A percentile compares a stretch with the other conserved stretches of the same genome.
Evolutionary conservation across 2,329 filamentous ascomycete genomes (phyloP).

Genomic region (Triangularia verruculosa): DNA sequence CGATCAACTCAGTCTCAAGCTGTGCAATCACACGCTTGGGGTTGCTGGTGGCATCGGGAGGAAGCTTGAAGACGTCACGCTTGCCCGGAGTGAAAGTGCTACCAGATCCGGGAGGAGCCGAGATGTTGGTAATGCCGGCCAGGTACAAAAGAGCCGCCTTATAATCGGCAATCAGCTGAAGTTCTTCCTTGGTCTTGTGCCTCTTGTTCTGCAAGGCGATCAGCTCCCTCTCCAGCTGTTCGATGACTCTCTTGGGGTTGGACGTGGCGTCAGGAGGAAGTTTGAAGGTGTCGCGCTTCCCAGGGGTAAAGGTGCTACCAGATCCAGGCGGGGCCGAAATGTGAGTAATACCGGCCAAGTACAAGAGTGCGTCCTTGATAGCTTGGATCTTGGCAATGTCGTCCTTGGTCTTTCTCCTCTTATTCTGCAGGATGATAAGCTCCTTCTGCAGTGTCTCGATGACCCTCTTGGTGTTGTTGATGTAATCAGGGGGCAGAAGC

Average conservation of each 20-base stretch:
- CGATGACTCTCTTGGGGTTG: slow-evolving; percentile 21
- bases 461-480: slow-evolving; percentile 18
- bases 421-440: slow-evolving; percentile 23
- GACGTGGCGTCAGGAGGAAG: slow-evolving; percentile 19
- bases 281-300: slow-evolving; percentile 20
- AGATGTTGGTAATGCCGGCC: slow-evolving; percentile 21
- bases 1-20: slow-evolving; percentile 20
- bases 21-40: slow-evolving; percentile 22
- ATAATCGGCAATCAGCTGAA: slow-evolving; percentile 17
- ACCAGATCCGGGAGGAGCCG: slow-evolving; percentile 20
- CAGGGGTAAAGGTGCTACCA: slow-evolving; percentile 23
- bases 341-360: slow-evolving; percentile 18
- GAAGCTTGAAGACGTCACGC: slow-evolving; percentile 19
- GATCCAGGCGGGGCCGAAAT: slow-evolving; percentile 24
- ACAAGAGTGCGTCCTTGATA: slow-evolving; percentile 19
- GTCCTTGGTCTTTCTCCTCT: slow-evolving; percentile 21
- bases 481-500: slow-evolving; percentile 21
- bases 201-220: slow-evolving; percentile 23
- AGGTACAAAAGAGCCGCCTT: slow-evolving; percentile 19
- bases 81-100: slow-evolving; percentile 27
- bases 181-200: slow-evolving; percentile 22
- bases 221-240: slow-evolving; percentile 17
- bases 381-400: slow-evolving; percentile 19
- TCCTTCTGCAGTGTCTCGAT: slow-evolving; percentile 22
- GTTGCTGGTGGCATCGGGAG: slow-evolving; percentile 23